phyloP scores from a whole-genome alignment of 176 grass and related monocot genomes.

The Oryza meridionalis region DNA sequence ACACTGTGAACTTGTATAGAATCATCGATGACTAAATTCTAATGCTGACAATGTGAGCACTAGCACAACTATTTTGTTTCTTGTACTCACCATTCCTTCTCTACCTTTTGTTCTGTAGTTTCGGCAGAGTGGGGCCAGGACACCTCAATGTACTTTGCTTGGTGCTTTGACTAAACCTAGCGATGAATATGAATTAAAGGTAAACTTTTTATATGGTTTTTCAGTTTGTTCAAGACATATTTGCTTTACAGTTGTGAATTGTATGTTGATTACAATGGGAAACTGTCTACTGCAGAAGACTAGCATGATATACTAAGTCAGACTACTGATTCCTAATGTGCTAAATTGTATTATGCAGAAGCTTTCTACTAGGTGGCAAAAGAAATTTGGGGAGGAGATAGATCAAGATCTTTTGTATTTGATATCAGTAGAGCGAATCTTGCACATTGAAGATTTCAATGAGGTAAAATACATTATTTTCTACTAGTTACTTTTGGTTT shows the following conservation, averaged over 20 bases:
- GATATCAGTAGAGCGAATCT: conserved; percentile 78
- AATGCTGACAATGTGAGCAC: background rate
- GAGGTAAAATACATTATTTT: conserved; percentile 57
- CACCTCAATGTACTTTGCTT: conserved; percentile 87
- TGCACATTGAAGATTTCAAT: conserved; percentile 89
- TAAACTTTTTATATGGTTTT: conserved; percentile 17
- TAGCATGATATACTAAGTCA: background rate
- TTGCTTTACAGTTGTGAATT: conserved; percentile 12
- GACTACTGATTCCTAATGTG: conserved; percentile 16
- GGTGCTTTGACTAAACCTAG: conserved; percentile 73
- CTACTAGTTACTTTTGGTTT: background rate
- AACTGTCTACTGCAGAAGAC: background rate
- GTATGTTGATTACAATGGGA: background rate
- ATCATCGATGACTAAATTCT: background rate
- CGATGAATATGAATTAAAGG: conserved; percentile 73
- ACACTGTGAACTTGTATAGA: background rate
- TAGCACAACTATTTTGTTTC: background rate
- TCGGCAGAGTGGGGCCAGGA: conserved; percentile 76
- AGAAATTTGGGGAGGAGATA: conserved; percentile 84
- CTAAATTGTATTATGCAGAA: conserved; percentile 61
- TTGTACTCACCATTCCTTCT: conserved; percentile 20
- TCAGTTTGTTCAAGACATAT: conserved; percentile 25
- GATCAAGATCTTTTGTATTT: conserved; percentile 74
- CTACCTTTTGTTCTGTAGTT: conserved; percentile 57
- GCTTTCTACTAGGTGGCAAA: conserved; percentile 82